phyloP scores from a whole-genome alignment of 2,329 filamentous ascomycete species.

The Arthrocladium fulminans region DNA sequence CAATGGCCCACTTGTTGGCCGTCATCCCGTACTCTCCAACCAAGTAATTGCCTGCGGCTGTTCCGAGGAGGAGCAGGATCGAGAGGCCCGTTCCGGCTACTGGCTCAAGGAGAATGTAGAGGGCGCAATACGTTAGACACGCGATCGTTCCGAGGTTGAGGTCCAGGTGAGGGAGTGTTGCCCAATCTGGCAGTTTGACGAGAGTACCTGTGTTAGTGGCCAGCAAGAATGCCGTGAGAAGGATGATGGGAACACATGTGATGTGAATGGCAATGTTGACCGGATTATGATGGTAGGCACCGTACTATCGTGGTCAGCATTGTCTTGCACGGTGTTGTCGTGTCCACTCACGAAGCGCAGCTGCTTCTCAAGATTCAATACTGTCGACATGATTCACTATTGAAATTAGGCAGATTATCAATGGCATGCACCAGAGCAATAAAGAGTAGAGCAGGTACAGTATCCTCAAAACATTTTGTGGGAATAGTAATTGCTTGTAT shows the following conservation, averaged over 20 bases:
- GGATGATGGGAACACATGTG: slow-evolving; percentile 52
- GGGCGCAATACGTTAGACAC: slow-evolving; percentile 56
- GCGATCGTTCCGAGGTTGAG: slow-evolving; percentile 51
- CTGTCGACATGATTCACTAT: slow-evolving; percentile 33
- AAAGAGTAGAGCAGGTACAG: background rate
- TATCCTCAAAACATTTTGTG: background rate
- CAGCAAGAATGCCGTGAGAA: slow-evolving; percentile 50
- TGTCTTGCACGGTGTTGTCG: slow-evolving; percentile 16
- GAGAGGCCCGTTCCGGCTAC: slow-evolving; percentile 75
- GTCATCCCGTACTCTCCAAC: slow-evolving; percentile 53
- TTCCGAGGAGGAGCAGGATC: slow-evolving; percentile 64
- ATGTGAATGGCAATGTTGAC: slow-evolving; percentile 58
- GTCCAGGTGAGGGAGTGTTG: slow-evolving; percentile 49
- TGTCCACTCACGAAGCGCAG: slow-evolving; percentile 51
- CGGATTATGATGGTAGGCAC: slow-evolving; percentile 58
- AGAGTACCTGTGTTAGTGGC: slow-evolving; percentile 48
- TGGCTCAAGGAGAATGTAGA: slow-evolving; percentile 89
- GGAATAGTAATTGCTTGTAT: background rate
- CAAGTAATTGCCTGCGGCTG: slow-evolving; percentile 68
- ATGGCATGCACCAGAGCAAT: no score
- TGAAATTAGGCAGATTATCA: no score
- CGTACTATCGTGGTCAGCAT: slow-evolving; percentile 43
- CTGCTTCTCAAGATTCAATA: slow-evolving; percentile 56
- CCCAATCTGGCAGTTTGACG: slow-evolving; percentile 45
- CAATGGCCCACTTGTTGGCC: slow-evolving; percentile 58